phyloP scores from a whole-genome alignment of 2,329 filamentous ascomycete genomes.

The Microsporum canis region DNA sequence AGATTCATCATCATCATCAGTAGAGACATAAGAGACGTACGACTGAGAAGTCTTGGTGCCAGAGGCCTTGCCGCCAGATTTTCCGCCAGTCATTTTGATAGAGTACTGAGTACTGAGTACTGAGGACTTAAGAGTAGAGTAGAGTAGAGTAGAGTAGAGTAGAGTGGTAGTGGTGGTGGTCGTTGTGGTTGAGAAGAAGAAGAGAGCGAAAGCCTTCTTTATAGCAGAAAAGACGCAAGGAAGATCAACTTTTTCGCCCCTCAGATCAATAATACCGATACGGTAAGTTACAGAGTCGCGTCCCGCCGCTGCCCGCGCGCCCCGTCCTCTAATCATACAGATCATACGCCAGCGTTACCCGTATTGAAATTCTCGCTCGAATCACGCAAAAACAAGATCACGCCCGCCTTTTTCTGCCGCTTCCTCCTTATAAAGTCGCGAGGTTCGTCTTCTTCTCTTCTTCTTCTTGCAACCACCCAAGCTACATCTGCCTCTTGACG shows the following conservation, averaged over 20 bases:
- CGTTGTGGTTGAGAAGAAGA: constrained; percentile 17
- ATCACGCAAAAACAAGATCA: constrained; percentile 35
- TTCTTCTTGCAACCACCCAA: constrained; percentile 14
- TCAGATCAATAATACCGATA: constrained; percentile 29
- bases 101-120: constrained; percentile 20
- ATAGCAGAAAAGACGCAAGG: constrained; percentile 19
- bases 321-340: constrained; percentile 28
- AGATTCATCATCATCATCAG: constrained; percentile 30
- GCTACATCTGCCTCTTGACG: constrained; percentile 9
- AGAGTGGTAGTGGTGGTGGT: constrained; percentile 14
- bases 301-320: constrained; percentile 15
- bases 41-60: constrained; percentile 98
- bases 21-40: constrained; percentile 49
- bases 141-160: constrained; percentile 16
- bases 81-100: constrained; percentile 99
- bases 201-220: constrained; percentile 11
- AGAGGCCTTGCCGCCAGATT: constrained; percentile 99
- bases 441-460: constrained; percentile 26
- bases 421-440: constrained; percentile 9
- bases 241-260: constrained; percentile 36
- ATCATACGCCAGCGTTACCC: constrained; percentile 32
- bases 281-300: background rate
- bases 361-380: constrained; percentile 38
- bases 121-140: constrained; percentile 18
- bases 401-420: constrained; percentile 25